These are phyloP conservation scores for Pichia norvegensis DNA, from an alignment of 1,139 yeast genomes.

Conservation along the genomic window DNA sequence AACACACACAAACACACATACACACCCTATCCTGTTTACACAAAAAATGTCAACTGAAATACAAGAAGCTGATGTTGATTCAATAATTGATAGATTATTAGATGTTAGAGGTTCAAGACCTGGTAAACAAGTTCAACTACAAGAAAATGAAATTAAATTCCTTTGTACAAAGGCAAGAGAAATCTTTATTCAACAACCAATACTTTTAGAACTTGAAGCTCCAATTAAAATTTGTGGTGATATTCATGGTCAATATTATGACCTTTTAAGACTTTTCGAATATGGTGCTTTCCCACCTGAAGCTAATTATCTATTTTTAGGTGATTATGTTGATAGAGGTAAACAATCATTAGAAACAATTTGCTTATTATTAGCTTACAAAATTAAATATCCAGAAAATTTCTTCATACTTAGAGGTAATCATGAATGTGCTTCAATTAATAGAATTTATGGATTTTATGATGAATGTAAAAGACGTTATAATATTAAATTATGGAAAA, in stretches of 20 bases:
- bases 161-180: constrained; percentile 97
- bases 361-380: constrained; percentile 85
- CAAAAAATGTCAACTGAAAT: constrained; percentile 33
- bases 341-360: constrained; percentile 93
- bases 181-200: constrained; percentile 95
- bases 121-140: constrained; percentile 90
- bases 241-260: constrained; percentile 96
- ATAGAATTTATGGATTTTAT: constrained; percentile 93
- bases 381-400: constrained; percentile 95
- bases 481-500: constrained; percentile 95
- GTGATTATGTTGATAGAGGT: constrained; percentile 98
- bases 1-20: too few species aligned
- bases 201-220: constrained; percentile 88
- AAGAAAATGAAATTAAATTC: constrained; percentile 90
- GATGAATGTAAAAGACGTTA: constrained; percentile 97
- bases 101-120: constrained; percentile 99
- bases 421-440: constrained; percentile 96
- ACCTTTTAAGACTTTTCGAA: constrained; percentile 87
- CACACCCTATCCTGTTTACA: too few species aligned
- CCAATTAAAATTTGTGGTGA: constrained; percentile 90
- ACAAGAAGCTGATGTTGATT: constrained; percentile 92
- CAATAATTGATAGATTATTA: constrained; percentile 90
- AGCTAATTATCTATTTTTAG: constrained; percentile 88
- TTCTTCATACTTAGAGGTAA: constrained; percentile 87
- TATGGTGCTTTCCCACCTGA: constrained; percentile 99